Evolutionary conservation across 345 rosid species (phyloP).

Genomic region (Populus ilicifolia): DNA sequence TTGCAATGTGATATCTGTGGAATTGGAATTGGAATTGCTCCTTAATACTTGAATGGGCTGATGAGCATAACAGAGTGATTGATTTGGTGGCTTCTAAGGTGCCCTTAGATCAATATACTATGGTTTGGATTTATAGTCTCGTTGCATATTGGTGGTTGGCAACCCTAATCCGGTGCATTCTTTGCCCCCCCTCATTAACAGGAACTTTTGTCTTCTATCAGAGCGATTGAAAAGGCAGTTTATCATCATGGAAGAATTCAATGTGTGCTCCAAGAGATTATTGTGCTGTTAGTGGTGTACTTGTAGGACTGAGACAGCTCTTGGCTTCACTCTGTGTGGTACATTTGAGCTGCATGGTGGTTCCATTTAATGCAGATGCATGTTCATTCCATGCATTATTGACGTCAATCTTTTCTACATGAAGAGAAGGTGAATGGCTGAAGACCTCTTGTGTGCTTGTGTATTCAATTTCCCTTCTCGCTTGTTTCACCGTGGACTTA

Average conservation of each 20-base stretch:
- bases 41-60: conserved; percentile 2
- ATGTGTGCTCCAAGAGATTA: not conserved
- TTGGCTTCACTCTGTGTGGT: not conserved
- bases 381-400: not conserved
- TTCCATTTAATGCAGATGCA: not conserved
- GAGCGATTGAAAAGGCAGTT: not conserved
- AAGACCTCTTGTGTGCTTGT: not conserved
- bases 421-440: not conserved
- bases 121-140: not conserved
- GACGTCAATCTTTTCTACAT: not conserved
- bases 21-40: not conserved
- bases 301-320: not conserved
- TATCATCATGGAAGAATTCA: not conserved
- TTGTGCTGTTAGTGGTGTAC: not conserved
- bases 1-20: conserved; percentile 35
- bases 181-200: not conserved
- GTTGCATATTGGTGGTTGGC: not conserved
- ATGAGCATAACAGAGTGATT: not conserved
- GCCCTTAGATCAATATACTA: not conserved
- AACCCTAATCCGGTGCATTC: not conserved
- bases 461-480: not conserved
- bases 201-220: not conserved
- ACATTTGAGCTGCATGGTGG: conserved; percentile 1
- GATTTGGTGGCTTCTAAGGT: not conserved
- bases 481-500: not conserved